phyloP scores from a whole-genome alignment of 1,284 basidiomycete genomes.

The Heterobasidion occidentale region DNA sequence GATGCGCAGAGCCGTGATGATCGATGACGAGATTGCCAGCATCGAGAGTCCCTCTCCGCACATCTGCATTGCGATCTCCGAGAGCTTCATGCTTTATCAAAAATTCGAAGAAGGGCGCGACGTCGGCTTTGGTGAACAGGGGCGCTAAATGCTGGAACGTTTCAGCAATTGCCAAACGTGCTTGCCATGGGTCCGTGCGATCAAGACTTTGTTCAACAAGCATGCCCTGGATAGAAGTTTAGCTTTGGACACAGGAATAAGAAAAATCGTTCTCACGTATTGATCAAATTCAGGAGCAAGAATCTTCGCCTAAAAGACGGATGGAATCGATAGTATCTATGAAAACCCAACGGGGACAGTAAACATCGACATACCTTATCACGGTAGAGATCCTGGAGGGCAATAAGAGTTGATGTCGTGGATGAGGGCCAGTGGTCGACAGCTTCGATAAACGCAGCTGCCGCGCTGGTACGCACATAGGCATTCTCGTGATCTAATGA shows the following conservation, averaged over 20 bases:
- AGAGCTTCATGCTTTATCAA: slow-evolving; percentile 81
- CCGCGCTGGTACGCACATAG: slow-evolving; percentile 76
- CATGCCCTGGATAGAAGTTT: slow-evolving; percentile 68
- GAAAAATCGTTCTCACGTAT: slow-evolving; percentile 51
- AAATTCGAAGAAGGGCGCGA: slow-evolving; percentile 84
- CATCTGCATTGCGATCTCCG: slow-evolving; percentile 80
- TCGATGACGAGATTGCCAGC: slow-evolving; percentile 85
- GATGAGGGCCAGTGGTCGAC: slow-evolving; percentile 70
- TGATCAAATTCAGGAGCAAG: slow-evolving; percentile 86
- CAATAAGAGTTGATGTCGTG: slow-evolving; percentile 38
- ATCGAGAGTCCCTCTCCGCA: slow-evolving; percentile 82
- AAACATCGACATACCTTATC: slow-evolving; percentile 51
- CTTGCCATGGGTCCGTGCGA: slow-evolving; percentile 87
- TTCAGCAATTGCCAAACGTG: slow-evolving; percentile 71
- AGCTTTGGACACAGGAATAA: background rate
- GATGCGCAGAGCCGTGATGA: slow-evolving; percentile 66
- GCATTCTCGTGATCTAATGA: slow-evolving; percentile 66
- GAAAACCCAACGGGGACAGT: too few relatives aligned
- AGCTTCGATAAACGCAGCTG: slow-evolving; percentile 73
- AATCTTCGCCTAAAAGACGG: slow-evolving; percentile 53
- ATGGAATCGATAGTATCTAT: too few relatives aligned
- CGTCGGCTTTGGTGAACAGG: slow-evolving; percentile 53
- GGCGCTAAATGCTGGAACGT: slow-evolving; percentile 70
- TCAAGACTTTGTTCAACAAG: slow-evolving; percentile 87
- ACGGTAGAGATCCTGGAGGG: slow-evolving; percentile 70